These are phyloP conservation scores for Linnemannia elongata DNA, from an alignment of 192 early-diverging fungal species.

Conservation along the genomic window DNA sequence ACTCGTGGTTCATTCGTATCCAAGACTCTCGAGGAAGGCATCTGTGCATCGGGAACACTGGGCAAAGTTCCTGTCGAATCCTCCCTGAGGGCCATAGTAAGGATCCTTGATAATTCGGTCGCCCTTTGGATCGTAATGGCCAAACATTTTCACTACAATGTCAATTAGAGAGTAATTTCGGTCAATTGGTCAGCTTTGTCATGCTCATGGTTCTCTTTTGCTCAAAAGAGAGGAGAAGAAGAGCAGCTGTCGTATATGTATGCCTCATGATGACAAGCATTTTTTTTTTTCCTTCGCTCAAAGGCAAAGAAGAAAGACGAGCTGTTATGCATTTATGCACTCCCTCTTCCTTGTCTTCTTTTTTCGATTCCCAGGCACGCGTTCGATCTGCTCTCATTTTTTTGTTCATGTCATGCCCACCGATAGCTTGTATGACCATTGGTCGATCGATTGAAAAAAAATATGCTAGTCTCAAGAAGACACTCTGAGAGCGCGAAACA, in stretches of 20 bases:
- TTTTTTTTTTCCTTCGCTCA: background rate
- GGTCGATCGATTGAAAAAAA: conserved; percentile 4
- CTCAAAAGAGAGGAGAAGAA: background rate
- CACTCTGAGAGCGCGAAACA: background rate
- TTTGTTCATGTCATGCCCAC: background rate
- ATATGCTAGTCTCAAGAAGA: conserved; percentile 16
- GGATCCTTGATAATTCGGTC: conserved; percentile 78
- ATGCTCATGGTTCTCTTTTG: no score
- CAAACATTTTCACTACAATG: conserved; percentile 78
- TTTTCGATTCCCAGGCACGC: background rate
- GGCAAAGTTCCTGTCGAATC: conserved; percentile 83
- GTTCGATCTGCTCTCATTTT: background rate
- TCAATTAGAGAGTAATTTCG: background rate
- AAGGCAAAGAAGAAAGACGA: background rate
- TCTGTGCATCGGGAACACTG: conserved; percentile 80
- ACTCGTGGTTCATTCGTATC: conserved; percentile 27
- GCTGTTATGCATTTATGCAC: background rate
- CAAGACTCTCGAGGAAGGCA: conserved; percentile 75
- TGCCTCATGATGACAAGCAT: background rate
- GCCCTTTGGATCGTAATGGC: conserved; percentile 81
- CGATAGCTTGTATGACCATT: background rate
- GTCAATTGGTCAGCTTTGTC: background rate
- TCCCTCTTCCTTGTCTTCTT: background rate
- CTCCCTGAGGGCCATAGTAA: conserved; percentile 69
- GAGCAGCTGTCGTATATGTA: background rate